Conservation (phyloP, 1,284 basidiomycete genomes). For the Crepidotus sp. region DNA sequence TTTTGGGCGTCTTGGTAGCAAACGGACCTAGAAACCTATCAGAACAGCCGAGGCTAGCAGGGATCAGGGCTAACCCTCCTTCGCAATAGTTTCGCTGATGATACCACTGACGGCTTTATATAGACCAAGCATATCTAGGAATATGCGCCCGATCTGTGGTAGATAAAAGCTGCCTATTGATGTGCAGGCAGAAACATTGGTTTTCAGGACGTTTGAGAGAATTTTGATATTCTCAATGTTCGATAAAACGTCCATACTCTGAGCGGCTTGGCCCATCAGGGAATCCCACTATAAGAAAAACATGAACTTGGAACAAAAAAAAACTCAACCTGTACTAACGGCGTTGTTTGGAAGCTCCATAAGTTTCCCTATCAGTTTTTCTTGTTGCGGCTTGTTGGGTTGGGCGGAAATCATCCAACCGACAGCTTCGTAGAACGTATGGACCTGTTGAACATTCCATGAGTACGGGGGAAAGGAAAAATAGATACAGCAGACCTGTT, state of each 20-base stretch:
- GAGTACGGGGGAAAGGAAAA: background rate
- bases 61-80: conserved; percentile 53
- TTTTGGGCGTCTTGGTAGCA: conserved; percentile 96
- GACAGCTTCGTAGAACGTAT: conserved; percentile 96
- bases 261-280: conserved; percentile 92
- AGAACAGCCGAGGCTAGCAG: background rate
- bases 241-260: conserved; percentile 87
- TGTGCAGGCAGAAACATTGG: conserved; percentile 95
- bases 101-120: conserved; percentile 99
- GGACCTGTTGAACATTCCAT: conserved; percentile 47
- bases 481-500: conserved; percentile 54
- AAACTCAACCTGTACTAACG: conserved; percentile 37
- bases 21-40: conserved; percentile 54
- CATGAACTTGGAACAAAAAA: background rate
- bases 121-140: conserved; percentile 96
- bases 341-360: conserved; percentile 99
- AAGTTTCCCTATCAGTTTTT: conserved; percentile 88
- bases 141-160: conserved; percentile 93
- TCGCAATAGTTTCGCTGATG: conserved; percentile 88
- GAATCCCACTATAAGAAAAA: conserved; percentile 77
- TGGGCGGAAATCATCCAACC: conserved; percentile 99
- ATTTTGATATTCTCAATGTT: conserved; percentile 96
- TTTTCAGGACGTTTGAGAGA: conserved; percentile 94
- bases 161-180: conserved; percentile 97
- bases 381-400: conserved; percentile 95